These are phyloP conservation scores for Schoenoplectus triqueter DNA, from an alignment of 202 grass and related monocot genomes.

Conservation along the genomic window DNA sequence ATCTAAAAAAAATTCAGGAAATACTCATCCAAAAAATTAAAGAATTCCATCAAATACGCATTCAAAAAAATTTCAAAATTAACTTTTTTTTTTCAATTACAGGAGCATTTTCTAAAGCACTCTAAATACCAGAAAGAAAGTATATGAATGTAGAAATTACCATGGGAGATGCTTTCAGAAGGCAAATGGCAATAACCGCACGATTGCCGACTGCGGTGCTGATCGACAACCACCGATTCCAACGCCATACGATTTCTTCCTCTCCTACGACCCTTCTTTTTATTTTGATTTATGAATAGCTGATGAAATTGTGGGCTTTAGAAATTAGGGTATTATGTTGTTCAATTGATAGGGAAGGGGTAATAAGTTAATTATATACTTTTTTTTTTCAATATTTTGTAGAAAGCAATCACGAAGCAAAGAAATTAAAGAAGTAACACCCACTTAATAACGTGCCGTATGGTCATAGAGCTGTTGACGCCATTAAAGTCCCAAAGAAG, in stretches of 20 bases:
- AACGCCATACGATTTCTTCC: not conserved
- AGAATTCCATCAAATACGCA: too few relatives aligned
- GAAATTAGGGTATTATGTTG: not conserved
- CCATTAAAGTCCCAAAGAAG: not conserved
- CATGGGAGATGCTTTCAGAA: slow-evolving; percentile 7
- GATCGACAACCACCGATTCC: slow-evolving; percentile 10
- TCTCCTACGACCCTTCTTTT: not conserved
- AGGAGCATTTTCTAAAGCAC: not conserved
- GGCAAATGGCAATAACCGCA: slow-evolving; percentile 16
- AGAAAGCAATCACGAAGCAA: not conserved
- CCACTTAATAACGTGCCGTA: not conserved
- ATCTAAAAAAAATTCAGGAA: too few relatives aligned
- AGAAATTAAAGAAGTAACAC: not conserved
- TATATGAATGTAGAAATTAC: not conserved
- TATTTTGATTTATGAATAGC: not conserved
- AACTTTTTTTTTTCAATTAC: not conserved
- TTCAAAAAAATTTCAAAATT: not conserved
- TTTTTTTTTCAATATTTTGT: not conserved
- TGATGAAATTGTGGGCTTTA: not conserved
- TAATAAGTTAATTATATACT: not conserved
- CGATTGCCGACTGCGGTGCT: not conserved
- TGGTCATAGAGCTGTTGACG: not conserved
- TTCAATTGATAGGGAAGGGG: not conserved
- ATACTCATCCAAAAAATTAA: too few relatives aligned
- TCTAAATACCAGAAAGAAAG: not conserved